These are phyloP conservation scores for Cercospora berteroae DNA, from an alignment of 2,329 filamentous ascomycete species.

Conservation along the genomic window DNA sequence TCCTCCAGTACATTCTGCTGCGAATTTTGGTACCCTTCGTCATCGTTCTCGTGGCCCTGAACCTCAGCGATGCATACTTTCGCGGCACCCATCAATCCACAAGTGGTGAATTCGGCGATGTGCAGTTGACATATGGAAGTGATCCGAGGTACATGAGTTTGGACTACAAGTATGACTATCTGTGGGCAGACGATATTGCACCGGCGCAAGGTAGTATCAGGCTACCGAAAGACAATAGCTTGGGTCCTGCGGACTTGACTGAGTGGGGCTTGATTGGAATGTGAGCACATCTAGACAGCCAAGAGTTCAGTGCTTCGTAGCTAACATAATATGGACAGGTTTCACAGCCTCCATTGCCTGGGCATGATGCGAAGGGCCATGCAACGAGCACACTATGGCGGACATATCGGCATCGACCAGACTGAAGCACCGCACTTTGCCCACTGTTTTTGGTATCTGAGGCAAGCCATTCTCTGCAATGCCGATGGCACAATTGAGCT, in stretches of 20 bases:
- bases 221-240: conserved; percentile 5
- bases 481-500: conserved; percentile 18
- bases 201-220: conserved; percentile 8
- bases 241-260: conserved; percentile 7
- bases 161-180: conserved; percentile 18
- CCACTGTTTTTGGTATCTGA: conserved; percentile 16
- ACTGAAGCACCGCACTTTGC: conserved; percentile 16
- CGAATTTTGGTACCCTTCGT: conserved; percentile 10
- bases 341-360: conserved; percentile 17
- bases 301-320: neutral
- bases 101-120: neutral
- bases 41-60: conserved; percentile 8
- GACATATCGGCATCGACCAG: conserved; percentile 13
- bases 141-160: conserved; percentile 15
- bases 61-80: conserved; percentile 6
- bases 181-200: conserved; percentile 14
- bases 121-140: conserved; percentile 15
- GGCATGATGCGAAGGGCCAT: conserved; percentile 14
- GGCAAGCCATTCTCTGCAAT: conserved; percentile 13
- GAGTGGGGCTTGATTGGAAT: conserved; percentile 16
- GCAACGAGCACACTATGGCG: conserved; percentile 15
- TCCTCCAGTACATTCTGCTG: conserved; percentile 9
- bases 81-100: neutral
- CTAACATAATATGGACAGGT: conserved; percentile 9
- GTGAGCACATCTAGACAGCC: neutral